A percentile compares a stretch with the other conserved stretches of the same genome.
These are phyloP conservation scores for Trichoderma erinaceum DNA, from an alignment of 495 filamentous ascomycete species.

Conservation along the genomic window DNA sequence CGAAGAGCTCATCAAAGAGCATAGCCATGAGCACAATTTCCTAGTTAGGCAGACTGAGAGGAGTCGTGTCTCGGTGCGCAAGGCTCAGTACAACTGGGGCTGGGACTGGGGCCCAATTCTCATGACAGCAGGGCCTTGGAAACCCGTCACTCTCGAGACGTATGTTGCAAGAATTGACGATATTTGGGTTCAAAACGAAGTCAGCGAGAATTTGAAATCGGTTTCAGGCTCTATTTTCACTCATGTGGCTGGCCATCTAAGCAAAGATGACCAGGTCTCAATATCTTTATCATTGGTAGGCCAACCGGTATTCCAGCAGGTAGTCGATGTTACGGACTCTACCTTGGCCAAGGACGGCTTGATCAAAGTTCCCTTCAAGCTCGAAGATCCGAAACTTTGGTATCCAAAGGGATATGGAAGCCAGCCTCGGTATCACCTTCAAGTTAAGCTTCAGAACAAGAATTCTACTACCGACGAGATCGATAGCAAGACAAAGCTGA, in stretches of 20 bases:
- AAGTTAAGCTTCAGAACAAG: constrained; percentile 33
- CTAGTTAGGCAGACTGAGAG: constrained; percentile 43
- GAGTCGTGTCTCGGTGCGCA: constrained; percentile 36
- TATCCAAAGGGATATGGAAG: constrained; percentile 63
- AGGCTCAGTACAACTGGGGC: constrained; percentile 50
- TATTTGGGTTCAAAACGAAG: constrained; percentile 46
- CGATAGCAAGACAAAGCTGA: constrained; percentile 38
- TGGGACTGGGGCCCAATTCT: constrained; percentile 80
- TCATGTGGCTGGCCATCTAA: not conserved
- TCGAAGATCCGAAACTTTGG: constrained; percentile 56
- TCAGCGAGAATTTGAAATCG: constrained; percentile 26
- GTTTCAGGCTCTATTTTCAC: not conserved
- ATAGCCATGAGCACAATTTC: constrained; percentile 38
- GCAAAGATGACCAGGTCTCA: not conserved
- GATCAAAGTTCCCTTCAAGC: constrained; percentile 36
- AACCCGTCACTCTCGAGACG: constrained; percentile 56
- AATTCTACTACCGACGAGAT: constrained; percentile 23
- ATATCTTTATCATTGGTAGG: not conserved
- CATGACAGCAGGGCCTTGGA: constrained; percentile 71
- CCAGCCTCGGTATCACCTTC: constrained; percentile 56
- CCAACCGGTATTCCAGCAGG: constrained; percentile 20
- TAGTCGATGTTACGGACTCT: constrained; percentile 19
- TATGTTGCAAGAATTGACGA: constrained; percentile 53
- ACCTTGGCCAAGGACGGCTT: constrained; percentile 22
- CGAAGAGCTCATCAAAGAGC: constrained; percentile 33